These are phyloP conservation scores for Fragaria nilgerrensis DNA, from an alignment of 306 rosid species.

Conservation along the genomic window DNA sequence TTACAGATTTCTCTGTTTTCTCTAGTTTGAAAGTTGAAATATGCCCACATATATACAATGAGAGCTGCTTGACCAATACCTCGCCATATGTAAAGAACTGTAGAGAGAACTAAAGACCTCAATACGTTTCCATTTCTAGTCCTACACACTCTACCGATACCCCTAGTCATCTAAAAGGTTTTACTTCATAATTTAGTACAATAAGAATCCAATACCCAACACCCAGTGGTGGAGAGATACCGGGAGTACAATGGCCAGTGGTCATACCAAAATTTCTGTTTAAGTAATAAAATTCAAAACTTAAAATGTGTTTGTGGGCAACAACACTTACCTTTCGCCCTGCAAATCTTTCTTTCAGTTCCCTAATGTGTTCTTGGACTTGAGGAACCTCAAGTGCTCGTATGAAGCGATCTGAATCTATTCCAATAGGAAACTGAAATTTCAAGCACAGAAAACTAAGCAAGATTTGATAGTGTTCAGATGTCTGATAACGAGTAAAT, in stretches of 20 bases:
- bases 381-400: conserved; percentile 55
- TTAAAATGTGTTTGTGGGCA: neutral
- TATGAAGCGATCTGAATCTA: conserved; percentile 74
- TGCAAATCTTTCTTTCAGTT: conserved; percentile 71
- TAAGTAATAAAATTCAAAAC: neutral
- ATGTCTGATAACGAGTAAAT: neutral
- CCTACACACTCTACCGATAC: neutral
- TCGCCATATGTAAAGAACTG: neutral
- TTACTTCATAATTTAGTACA: neutral
- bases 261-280: neutral
- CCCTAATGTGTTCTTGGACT: conserved; percentile 60
- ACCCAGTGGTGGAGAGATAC: neutral
- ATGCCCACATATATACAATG: neutral
- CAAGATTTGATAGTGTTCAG: conserved; percentile 1
- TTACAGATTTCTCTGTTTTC: too few species aligned
- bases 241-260: neutral
- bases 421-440: conserved; percentile 86
- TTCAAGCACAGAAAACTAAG: conserved; percentile 32
- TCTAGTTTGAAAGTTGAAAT: neutral
- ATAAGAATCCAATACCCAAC: neutral
- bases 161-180: neutral
- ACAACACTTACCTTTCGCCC: conserved; percentile 66
- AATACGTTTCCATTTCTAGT: neutral
- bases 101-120: neutral
- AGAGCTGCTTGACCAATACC: neutral